Percentiles rank a stretch among this genome's conserved stretches.
Evolutionary conservation across 1,284 basidiomycete genomes (phyloP).

Genomic region (Leccinum fallax): DNA sequence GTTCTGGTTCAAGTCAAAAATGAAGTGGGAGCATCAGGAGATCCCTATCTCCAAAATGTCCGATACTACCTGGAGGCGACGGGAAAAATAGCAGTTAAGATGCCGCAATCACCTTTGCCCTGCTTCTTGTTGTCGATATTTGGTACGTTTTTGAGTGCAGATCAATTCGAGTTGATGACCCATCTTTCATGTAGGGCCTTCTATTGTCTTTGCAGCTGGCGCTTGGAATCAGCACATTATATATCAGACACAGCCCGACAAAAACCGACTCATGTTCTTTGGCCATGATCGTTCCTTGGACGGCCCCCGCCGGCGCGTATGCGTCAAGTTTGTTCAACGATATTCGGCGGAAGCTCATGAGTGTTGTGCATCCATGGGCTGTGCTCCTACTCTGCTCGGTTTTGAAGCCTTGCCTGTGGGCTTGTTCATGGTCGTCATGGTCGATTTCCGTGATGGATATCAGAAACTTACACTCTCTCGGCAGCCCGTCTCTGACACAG

Average conservation of each 20-base stretch:
- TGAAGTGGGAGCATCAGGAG: not conserved
- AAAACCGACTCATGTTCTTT: not conserved
- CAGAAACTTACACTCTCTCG: no score
- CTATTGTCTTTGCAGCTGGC: not conserved
- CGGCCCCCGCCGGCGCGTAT: not conserved
- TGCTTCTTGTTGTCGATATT: not conserved
- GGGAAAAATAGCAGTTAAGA: not conserved
- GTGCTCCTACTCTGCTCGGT: not conserved
- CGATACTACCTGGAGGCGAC: not conserved
- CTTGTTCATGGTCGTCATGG: not conserved
- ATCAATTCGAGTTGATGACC: not conserved
- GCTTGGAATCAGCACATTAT: not conserved
- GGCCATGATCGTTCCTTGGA: not conserved
- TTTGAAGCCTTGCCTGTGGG: not conserved
- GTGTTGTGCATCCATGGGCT: not conserved
- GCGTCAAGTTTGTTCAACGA: not conserved
- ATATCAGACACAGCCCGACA: not conserved
- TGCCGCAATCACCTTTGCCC: not conserved
- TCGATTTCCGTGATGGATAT: not conserved
- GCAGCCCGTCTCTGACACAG: not conserved
- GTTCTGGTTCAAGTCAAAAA: not conserved
- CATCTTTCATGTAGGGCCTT: not conserved
- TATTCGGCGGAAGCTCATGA: not conserved
- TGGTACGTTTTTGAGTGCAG: not conserved
- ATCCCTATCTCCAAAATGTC: not conserved